Conservation (phyloP, 1,284 basidiomycete species). For the Fomes fomentarius region DNA sequence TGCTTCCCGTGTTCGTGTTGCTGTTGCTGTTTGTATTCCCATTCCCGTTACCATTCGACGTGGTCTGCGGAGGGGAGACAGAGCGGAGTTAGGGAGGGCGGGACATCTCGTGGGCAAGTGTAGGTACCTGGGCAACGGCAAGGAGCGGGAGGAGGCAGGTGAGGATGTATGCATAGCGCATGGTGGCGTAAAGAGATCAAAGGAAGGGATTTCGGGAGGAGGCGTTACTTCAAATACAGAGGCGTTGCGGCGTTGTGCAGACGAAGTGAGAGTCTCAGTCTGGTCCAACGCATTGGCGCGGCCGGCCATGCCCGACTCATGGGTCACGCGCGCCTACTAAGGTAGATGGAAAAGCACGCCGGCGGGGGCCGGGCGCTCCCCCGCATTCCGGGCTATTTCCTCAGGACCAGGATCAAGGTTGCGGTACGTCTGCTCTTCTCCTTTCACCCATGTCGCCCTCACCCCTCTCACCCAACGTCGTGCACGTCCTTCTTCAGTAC, state of each 20-base stretch:
- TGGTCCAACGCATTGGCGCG: too few species aligned
- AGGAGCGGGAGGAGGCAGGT: slow-evolving; percentile 36
- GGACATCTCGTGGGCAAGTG: neutral
- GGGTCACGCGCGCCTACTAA: neutral
- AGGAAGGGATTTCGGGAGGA: slow-evolving; percentile 18
- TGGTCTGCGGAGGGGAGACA: slow-evolving; percentile 20
- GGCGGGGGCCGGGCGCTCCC: slow-evolving; percentile 2
- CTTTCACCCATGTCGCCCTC: slow-evolving; percentile 35
- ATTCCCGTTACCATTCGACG: neutral
- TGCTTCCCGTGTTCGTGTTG: neutral
- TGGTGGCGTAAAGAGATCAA: slow-evolving; percentile 14
- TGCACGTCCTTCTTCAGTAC: slow-evolving; percentile 58
- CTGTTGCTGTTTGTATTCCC: neutral
- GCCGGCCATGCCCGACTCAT: neutral
- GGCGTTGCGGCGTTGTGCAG: too few species aligned
- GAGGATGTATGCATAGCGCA: slow-evolving; percentile 32
- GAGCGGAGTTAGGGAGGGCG: slow-evolving; percentile 23
- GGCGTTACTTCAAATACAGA: neutral
- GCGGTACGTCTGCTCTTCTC: slow-evolving; percentile 12
- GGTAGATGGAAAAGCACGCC: neutral
- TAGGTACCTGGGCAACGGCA: slow-evolving; percentile 39
- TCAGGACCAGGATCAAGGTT: slow-evolving; percentile 8
- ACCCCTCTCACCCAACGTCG: slow-evolving; percentile 40
- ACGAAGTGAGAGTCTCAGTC: too few species aligned
- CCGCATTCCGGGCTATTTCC: slow-evolving; percentile 16